Conservation (phyloP, 441 rosid species). For the Pelargonium citronellum region DNA sequence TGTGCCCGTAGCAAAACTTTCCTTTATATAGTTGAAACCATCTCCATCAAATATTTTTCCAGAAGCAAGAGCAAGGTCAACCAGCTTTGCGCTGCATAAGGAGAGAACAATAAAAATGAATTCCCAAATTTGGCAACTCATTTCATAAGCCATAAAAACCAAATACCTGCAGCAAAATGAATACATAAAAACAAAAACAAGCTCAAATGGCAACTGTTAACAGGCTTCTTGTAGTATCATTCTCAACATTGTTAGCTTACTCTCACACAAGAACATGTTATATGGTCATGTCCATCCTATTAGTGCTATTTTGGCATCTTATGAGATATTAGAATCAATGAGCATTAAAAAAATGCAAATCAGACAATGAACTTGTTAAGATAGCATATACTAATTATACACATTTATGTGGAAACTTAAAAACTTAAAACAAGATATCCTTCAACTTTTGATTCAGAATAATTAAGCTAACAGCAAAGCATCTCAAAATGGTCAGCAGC, state of each 20-base stretch:
- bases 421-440: background rate
- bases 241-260: background rate
- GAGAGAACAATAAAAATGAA: conserved; percentile 14
- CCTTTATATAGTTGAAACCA: conserved; percentile 69
- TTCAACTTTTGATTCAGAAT: background rate
- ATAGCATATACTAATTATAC: background rate
- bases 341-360: background rate
- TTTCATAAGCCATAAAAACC: background rate
- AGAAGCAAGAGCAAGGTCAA: conserved; percentile 79
- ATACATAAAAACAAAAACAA: background rate
- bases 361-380: background rate
- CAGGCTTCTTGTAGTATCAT: background rate
- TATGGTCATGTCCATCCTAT: background rate
- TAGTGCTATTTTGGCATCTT: background rate
- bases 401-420: background rate
- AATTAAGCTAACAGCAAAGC: background rate
- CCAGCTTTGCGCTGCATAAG: conserved; percentile 76
- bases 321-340: background rate
- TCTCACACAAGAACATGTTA: background rate
- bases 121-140: background rate
- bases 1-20: conserved; percentile 55
- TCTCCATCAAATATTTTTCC: conserved; percentile 79
- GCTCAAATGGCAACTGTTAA: background rate
- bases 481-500: background rate
- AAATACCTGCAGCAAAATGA: background rate